Conservation (phyloP, 208 protist genomes). For the Blechomonas ayalai region DNA sequence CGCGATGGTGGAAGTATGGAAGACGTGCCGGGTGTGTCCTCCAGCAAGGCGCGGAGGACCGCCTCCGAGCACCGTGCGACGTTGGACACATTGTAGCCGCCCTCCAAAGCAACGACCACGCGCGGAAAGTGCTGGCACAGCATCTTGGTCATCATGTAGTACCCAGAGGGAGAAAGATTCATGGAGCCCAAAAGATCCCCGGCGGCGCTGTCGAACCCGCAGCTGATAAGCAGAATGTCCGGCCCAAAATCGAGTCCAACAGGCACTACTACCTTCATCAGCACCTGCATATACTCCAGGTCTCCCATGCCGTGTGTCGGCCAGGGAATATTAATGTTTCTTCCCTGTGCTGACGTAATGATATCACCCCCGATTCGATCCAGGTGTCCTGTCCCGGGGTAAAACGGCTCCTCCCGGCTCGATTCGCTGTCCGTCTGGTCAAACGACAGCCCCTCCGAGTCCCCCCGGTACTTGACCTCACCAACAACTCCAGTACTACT, state of each 20-base stretch:
- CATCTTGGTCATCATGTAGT: slow-evolving; percentile 67
- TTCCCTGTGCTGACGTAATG: slow-evolving; percentile 53
- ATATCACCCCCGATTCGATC: slow-evolving; percentile 47
- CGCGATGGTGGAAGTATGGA: slow-evolving; percentile 20
- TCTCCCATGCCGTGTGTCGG: slow-evolving; percentile 83
- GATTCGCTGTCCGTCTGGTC: slow-evolving; percentile 15
- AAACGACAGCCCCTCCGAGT: slow-evolving; percentile 44
- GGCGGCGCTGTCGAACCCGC: slow-evolving; percentile 93
- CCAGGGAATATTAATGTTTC: slow-evolving; percentile 94
- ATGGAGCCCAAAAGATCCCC: slow-evolving; percentile 92
- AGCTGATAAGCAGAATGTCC: slow-evolving; percentile 90
- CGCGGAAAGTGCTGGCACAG: slow-evolving; percentile 27
- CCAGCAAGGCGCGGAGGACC: slow-evolving; percentile 69
- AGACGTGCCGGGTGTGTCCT: slow-evolving; percentile 11
- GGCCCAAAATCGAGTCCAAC: slow-evolving; percentile 85
- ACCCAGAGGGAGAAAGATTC: slow-evolving; percentile 66
- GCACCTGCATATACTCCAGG: slow-evolving; percentile 90
- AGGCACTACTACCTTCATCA: slow-evolving; percentile 92
- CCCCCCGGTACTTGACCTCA: slow-evolving; percentile 17
- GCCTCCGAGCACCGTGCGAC: slow-evolving; percentile 76
- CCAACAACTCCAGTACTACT: background rate
- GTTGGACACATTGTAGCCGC: slow-evolving; percentile 85
- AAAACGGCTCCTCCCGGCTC: slow-evolving; percentile 60
- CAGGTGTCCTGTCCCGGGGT: slow-evolving; percentile 89
- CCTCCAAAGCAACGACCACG: slow-evolving; percentile 85